Conservation (phyloP, 1,139 yeast genomes). For the Geotrichum cucujoidarum region DNA sequence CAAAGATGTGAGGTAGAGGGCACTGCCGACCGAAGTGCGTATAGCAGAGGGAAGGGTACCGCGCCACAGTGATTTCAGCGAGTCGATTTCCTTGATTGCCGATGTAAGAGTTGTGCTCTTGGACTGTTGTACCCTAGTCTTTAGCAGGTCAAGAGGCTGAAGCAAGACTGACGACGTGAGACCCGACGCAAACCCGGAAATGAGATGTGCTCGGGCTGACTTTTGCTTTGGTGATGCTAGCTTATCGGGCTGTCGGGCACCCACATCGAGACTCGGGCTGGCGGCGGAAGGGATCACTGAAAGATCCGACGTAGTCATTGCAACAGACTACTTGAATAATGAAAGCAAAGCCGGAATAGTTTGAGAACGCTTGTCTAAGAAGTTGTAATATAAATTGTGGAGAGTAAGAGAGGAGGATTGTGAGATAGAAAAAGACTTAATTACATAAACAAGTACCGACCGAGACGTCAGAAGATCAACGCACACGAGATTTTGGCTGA, state of each 20-base stretch:
- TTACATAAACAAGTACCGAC: too few relatives aligned
- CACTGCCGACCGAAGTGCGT: slow-evolving; percentile 88
- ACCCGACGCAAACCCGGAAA: slow-evolving; percentile 87
- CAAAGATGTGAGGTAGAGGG: slow-evolving; percentile 70
- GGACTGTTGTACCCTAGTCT: slow-evolving; percentile 83
- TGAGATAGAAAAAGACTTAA: too few relatives aligned
- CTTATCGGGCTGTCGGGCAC: not conserved
- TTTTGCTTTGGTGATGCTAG: slow-evolving; percentile 4
- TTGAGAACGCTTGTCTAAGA: too few relatives aligned
- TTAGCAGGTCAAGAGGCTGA: slow-evolving; percentile 86
- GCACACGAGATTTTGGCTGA: too few relatives aligned
- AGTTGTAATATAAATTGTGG: too few relatives aligned
- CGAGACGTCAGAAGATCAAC: too few relatives aligned
- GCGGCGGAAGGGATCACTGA: not conserved
- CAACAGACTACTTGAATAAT: too few relatives aligned
- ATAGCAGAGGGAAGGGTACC: slow-evolving; percentile 90
- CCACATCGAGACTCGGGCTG: not conserved
- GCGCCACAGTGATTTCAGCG: slow-evolving; percentile 65
- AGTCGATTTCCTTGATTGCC: slow-evolving; percentile 37
- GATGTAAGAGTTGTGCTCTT: slow-evolving; percentile 41
- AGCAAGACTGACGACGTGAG: slow-evolving; percentile 72
- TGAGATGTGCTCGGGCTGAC: slow-evolving; percentile 44
- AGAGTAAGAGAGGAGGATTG: too few relatives aligned
- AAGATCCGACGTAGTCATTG: slow-evolving; percentile 2
- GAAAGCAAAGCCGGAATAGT: too few relatives aligned